Conservation (phyloP, 2,329 filamentous ascomycete genomes). For the Aureobasidium sp. region DNA sequence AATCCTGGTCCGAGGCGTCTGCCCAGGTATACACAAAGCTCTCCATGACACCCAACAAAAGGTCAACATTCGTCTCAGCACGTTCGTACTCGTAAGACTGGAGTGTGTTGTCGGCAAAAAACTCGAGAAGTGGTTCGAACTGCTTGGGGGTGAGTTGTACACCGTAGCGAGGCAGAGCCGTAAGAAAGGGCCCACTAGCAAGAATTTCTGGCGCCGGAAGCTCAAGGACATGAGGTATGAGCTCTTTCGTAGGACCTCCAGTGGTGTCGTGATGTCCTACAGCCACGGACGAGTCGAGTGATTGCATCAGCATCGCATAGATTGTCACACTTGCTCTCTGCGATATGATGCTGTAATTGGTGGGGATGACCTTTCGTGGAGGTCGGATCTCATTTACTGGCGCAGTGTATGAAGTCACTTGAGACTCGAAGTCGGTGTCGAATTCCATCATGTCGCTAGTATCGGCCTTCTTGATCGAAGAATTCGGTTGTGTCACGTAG, state of each 20-base stretch:
- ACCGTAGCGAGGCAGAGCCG: slow-evolving; percentile 19
- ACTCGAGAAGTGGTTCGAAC: slow-evolving; percentile 40
- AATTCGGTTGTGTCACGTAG: not conserved
- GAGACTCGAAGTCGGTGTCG: slow-evolving; percentile 14
- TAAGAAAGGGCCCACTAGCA: slow-evolving; percentile 22
- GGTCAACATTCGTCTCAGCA: slow-evolving; percentile 65
- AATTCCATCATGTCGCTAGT: slow-evolving; percentile 14
- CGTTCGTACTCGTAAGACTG: slow-evolving; percentile 56
- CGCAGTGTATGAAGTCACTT: not conserved
- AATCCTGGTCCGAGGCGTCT: slow-evolving; percentile 46
- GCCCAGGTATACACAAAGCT: slow-evolving; percentile 59
- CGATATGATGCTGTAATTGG: not conserved
- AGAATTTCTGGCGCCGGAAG: slow-evolving; percentile 19
- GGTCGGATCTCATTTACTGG: not conserved
- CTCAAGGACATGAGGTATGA: not conserved
- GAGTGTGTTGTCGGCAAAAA: slow-evolving; percentile 43
- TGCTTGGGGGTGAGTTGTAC: slow-evolving; percentile 27
- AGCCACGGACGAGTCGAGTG: not conserved
- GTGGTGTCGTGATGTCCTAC: not conserved
- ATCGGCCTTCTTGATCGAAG: not conserved
- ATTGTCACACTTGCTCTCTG: slow-evolving; percentile 4
- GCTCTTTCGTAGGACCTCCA: not conserved
- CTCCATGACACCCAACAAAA: slow-evolving; percentile 62
- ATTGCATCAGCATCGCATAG: slow-evolving; percentile 9
- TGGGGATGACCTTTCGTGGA: not conserved